Percentiles rank a stretch among this genome's conserved stretches.
These are phyloP conservation scores for Coniochaeta sp. DNA, from an alignment of 2,329 filamentous ascomycete species.

Conservation along the genomic window DNA sequence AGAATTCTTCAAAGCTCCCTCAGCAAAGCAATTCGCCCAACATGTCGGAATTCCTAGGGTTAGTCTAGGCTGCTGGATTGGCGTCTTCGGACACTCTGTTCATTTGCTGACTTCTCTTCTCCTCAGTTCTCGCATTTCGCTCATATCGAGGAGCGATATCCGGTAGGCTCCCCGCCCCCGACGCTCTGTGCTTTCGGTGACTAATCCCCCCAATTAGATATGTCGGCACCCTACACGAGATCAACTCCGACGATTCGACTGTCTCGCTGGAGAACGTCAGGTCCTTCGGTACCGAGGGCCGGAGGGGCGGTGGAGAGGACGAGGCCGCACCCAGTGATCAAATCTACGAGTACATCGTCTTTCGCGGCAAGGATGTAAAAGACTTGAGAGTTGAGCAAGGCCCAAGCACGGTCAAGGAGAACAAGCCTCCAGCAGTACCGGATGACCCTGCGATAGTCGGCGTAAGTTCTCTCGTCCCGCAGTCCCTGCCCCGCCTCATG, in stretches of 20 bases:
- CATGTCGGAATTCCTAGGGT: conserved; percentile 58
- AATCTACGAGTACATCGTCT: conserved; percentile 98
- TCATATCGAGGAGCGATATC: conserved; percentile 97
- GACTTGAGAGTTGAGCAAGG: conserved; percentile 89
- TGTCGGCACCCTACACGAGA: conserved; percentile 91
- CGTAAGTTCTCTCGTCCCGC: conserved; percentile 56
- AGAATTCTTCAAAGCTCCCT: background rate
- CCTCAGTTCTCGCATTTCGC: conserved; percentile 84
- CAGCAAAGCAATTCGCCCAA: background rate
- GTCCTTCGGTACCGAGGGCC: conserved; percentile 90
- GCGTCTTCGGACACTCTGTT: conserved; percentile 13
- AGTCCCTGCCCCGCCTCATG: conserved; percentile 17
- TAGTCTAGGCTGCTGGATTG: conserved; percentile 17
- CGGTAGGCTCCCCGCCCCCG: conserved; percentile 50
- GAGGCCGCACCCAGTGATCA: conserved; percentile 80
- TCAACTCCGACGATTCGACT: conserved; percentile 94
- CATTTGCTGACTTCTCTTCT: conserved; percentile 19
- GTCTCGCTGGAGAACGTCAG: conserved; percentile 95
- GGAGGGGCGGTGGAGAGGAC: conserved; percentile 67
- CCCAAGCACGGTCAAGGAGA: conserved; percentile 63
- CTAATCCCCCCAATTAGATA: conserved; percentile 56
- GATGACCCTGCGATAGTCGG: conserved; percentile 95
- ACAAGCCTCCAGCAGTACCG: conserved; percentile 69
- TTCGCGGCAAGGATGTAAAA: conserved; percentile 96
- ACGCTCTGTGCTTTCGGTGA: background rate